These are phyloP conservation scores for Alternaria longipes DNA, from an alignment of 2,329 filamentous ascomycete species.

Conservation along the genomic window DNA sequence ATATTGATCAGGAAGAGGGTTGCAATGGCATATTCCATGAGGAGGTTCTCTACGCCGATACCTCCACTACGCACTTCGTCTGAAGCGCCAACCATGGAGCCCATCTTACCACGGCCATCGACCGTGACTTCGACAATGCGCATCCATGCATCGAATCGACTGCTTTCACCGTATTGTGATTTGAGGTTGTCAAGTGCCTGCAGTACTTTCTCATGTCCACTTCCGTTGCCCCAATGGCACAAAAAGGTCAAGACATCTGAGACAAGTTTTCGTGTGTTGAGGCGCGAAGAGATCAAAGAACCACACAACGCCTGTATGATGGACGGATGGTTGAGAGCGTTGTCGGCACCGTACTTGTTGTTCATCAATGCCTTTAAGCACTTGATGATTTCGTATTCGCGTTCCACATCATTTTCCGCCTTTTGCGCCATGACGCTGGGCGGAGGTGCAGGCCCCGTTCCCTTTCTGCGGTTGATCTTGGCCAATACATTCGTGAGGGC, in stretches of 20 bases:
- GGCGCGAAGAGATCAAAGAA: slow-evolving; percentile 84
- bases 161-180: slow-evolving; percentile 86
- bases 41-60: slow-evolving; percentile 96
- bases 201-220: slow-evolving; percentile 92
- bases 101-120: slow-evolving; percentile 98
- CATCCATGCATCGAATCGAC: slow-evolving; percentile 98
- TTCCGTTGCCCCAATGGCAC: slow-evolving; percentile 89
- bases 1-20: slow-evolving; percentile 96
- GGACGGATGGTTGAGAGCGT: slow-evolving; percentile 88
- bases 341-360: slow-evolving; percentile 98
- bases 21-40: slow-evolving; percentile 98
- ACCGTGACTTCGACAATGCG: slow-evolving; percentile 96
- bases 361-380: slow-evolving; percentile 98
- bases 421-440: slow-evolving; percentile 61
- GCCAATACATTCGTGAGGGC: slow-evolving; percentile 91
- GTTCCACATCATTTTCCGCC: slow-evolving; percentile 81
- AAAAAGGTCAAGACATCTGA: slow-evolving; percentile 96
- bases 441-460: slow-evolving; percentile 73
- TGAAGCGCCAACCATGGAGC: slow-evolving; percentile 93
- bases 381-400: slow-evolving; percentile 97
- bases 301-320: slow-evolving; percentile 87
- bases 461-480: slow-evolving; percentile 91
- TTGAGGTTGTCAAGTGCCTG: slow-evolving; percentile 94
- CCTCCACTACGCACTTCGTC: slow-evolving; percentile 95
- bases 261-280: slow-evolving; percentile 92